A percentile compares a stretch with the other conserved stretches of the same genome.
Evolutionary conservation across 768 basidiomycete genomes (phyloP).

Genomic region (Boletellus sp.): DNA sequence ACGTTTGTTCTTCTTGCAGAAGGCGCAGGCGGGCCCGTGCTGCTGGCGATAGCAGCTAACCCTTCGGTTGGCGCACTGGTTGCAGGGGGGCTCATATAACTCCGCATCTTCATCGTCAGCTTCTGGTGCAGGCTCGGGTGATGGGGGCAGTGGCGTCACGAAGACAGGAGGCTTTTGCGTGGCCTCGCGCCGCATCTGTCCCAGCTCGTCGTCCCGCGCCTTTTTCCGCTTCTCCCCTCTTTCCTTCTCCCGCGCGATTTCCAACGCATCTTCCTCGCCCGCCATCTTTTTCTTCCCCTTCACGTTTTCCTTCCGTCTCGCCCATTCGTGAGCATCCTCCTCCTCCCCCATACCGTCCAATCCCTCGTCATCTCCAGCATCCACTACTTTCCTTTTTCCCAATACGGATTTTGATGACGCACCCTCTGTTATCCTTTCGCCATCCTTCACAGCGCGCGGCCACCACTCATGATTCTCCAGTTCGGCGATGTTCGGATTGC

Average conservation of each 20-base stretch:
- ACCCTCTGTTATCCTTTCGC: not conserved
- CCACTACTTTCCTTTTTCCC: not conserved
- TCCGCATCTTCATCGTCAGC: too few relatives aligned
- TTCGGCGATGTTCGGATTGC: not conserved
- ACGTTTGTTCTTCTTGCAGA: not conserved
- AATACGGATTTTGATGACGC: not conserved
- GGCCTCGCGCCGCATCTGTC: too few relatives aligned
- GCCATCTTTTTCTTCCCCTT: not conserved
- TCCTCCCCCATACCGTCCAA: not conserved
- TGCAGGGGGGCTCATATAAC: too few relatives aligned
- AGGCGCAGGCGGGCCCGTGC: not conserved
- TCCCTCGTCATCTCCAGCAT: not conserved
- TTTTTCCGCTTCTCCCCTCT: too few relatives aligned
- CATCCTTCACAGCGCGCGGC: not conserved
- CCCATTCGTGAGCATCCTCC: not conserved
- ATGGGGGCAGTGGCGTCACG: too few relatives aligned
- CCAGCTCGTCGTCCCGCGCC: too few relatives aligned
- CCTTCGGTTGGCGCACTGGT: too few relatives aligned
- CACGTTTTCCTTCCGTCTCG: not conserved
- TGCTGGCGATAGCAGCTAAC: too few relatives aligned
- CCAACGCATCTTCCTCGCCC: too few relatives aligned
- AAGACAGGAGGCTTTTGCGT: too few relatives aligned
- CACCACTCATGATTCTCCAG: not conserved
- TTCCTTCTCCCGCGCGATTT: too few relatives aligned
- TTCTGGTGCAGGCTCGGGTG: too few relatives aligned